These are phyloP conservation scores for Venturia effusa DNA, from an alignment of 2,329 filamentous ascomycete species.

Conservation along the genomic window DNA sequence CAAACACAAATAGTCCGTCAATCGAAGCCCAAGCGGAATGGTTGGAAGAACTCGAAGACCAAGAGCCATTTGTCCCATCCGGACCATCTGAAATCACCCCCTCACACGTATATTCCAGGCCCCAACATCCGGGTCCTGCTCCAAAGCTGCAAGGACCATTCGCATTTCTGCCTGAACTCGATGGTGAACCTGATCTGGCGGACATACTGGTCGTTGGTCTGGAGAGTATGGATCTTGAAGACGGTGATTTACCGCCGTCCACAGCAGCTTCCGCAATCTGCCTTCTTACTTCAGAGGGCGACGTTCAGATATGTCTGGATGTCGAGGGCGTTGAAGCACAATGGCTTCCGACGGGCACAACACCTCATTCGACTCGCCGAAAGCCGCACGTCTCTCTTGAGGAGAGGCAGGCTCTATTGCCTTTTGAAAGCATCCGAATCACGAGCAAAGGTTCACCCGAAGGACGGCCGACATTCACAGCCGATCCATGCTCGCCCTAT, in stretches of 20 bases:
- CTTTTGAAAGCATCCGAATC: conserved; percentile 30
- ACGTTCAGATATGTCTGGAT: conserved; percentile 50
- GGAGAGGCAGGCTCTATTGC: conserved; percentile 16
- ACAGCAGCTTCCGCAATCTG: conserved; percentile 45
- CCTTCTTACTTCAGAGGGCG: conserved; percentile 43
- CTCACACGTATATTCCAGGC: conserved; percentile 46
- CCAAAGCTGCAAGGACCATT: conserved; percentile 55
- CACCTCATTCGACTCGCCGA: conserved; percentile 4
- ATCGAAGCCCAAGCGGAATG: conserved; percentile 48
- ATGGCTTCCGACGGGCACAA: conserved; percentile 40
- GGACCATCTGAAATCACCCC: conserved; percentile 30
- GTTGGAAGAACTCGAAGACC: conserved; percentile 44
- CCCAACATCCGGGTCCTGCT: conserved; percentile 41
- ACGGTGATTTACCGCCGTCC: conserved; percentile 35
- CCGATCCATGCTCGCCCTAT: conserved; percentile 44
- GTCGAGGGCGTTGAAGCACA: conserved; percentile 51
- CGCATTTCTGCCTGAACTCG: conserved; percentile 27
- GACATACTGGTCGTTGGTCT: conserved; percentile 47
- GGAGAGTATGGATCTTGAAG: conserved; percentile 40
- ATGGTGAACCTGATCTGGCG: conserved; percentile 35
- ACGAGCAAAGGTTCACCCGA: conserved; percentile 15
- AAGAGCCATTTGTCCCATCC: conserved; percentile 35
- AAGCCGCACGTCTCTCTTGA: conserved; percentile 15
- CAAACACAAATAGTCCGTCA: conserved; percentile 28
- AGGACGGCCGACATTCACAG: conserved; percentile 42